Conservation (phyloP, 345 rosid species). For the Theobroma cacao region DNA sequence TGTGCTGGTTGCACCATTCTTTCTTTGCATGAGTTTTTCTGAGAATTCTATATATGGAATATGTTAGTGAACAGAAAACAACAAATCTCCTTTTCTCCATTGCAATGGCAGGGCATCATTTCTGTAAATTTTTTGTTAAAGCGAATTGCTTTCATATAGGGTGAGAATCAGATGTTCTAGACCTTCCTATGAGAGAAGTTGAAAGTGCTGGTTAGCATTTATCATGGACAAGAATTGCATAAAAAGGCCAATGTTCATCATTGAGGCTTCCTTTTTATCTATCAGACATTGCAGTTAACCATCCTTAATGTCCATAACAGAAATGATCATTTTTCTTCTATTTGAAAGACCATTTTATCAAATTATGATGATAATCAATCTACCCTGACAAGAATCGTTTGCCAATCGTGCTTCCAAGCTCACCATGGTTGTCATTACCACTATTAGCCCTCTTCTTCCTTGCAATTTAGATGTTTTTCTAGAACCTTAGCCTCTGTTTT, state of each 20-base stretch:
- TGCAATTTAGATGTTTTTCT: background rate
- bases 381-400: too few species aligned
- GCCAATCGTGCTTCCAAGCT: background rate
- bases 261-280: background rate
- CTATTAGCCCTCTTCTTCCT: background rate
- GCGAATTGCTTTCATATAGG: background rate
- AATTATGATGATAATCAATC: background rate
- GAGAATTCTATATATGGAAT: too few species aligned
- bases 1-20: background rate
- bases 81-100: background rate
- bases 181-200: background rate
- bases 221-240: background rate
- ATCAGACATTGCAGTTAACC: background rate
- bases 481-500: background rate
- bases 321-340: background rate
- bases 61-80: too few species aligned
- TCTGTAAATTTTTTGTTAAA: background rate
- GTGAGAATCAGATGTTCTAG: background rate
- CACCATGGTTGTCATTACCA: background rate
- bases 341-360: background rate
- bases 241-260: too few species aligned
- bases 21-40: background rate
- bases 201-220: background rate
- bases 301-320: background rate
- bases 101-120: background rate